Percentiles rank a stretch among this genome's conserved stretches.
phyloP scores from a whole-genome alignment of 768 basidiomycete species.

The Agaricus subrufescens region DNA sequence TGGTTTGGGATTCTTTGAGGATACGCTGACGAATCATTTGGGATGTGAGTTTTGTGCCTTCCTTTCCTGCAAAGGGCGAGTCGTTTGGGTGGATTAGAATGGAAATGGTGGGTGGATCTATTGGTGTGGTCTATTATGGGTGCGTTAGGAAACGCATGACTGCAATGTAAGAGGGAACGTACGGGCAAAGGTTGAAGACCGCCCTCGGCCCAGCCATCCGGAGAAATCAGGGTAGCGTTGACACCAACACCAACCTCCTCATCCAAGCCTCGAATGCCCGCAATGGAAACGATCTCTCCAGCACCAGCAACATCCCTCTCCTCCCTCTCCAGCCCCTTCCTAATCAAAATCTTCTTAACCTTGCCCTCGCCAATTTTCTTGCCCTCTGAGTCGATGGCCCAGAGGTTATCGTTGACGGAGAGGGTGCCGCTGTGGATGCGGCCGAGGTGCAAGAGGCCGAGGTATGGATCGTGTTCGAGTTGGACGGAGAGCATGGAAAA shows the following conservation, averaged over 20 bases:
- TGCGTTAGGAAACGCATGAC: conserved; percentile 7
- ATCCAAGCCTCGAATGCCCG: conserved; percentile 34
- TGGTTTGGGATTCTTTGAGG: conserved; percentile 47
- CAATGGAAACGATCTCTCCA: conserved; percentile 45
- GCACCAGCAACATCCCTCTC: conserved; percentile 42
- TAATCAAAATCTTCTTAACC: conserved; percentile 39
- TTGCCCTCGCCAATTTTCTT: conserved; percentile 46
- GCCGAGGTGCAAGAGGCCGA: conserved; percentile 45
- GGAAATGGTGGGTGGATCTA: conserved; percentile 48
- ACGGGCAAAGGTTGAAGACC: conserved; percentile 37
- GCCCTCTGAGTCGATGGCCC: conserved; percentile 34
- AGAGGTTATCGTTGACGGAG: conserved; percentile 32
- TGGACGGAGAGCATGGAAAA: conserved; percentile 51
- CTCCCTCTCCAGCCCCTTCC: conserved; percentile 35
- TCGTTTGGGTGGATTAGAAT: conserved; percentile 44
- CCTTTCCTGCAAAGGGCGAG: conserved; percentile 40
- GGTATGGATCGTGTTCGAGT: conserved; percentile 46
- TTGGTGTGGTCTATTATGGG: conserved; percentile 32
- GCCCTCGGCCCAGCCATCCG: conserved; percentile 38
- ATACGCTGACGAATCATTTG: conserved; percentile 45
- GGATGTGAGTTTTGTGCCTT: conserved; percentile 45
- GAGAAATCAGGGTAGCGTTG: conserved; percentile 39
- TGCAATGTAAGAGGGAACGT: conserved; percentile 8
- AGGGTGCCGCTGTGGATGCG: conserved; percentile 39
- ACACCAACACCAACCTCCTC: conserved; percentile 26